Base-by-base conservation (phyloP, 2,329 filamentous ascomycete genomes). In the Tolypocladium pustulatum region DNA sequence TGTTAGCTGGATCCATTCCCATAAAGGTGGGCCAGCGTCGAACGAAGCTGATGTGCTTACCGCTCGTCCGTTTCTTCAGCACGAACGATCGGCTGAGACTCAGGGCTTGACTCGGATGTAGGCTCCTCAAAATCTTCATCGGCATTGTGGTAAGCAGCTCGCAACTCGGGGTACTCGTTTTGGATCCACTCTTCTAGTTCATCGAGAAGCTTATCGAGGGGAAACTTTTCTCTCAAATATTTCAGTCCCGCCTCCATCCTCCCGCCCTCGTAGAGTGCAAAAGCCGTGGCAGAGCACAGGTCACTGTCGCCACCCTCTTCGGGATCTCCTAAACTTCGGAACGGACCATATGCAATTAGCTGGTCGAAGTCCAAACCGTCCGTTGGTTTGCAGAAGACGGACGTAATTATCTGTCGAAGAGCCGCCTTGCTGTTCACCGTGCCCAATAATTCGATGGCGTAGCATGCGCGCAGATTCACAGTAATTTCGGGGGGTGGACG, bases 391-490 rank as follows among this genome's bases (percentile, higher is more conserved):
- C 71, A 73, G 46, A 76, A 74, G 8, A 68, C 63, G 4, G 62
- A 59, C 22, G 67, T 68, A 32, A 73, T 65, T 13, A 65, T 56
- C 2, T 62, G 57, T 6, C 58, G 60, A 20, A 62, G 59, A 38
- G 65, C 58, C 4, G 37, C 59, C 5, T 66, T 59, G 3, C 37
- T 36, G 0, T 53, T 55, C 7, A 56, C 53, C 1, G 32, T 52
- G 7, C 64, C 65, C 2, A 74, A 59, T 1, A 40, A 53, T 49
- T 70, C 66, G 25, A 78, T 69, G 51, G 71, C 63, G 41, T 65
- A 63, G 55, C 70, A 68, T 0, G 73, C 75, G 51, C 75, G 74
- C 32, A 78, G 69, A 4, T 70, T 64, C 30, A 78, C 62, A 3
- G 69, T 69, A 9, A 72, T 60, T 4, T 67, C 46, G 17, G 63